phyloP scores from a whole-genome alignment of 495 filamentous ascomycete species.

The Neurospora sublineolata region DNA sequence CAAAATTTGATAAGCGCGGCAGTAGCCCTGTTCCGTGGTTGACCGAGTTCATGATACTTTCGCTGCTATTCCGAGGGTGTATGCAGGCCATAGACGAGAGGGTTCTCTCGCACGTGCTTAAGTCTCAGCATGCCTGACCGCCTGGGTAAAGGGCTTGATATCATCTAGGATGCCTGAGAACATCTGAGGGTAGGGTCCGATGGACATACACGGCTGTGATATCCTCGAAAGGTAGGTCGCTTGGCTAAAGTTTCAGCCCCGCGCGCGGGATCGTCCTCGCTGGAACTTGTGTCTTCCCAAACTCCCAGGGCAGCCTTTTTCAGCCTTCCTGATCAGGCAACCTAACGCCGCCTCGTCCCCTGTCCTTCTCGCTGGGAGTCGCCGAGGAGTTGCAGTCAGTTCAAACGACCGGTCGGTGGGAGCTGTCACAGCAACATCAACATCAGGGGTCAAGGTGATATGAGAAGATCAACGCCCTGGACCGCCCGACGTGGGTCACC shows the following conservation, averaged over 20 bases:
- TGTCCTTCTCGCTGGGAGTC: neutral
- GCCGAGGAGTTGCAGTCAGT: neutral
- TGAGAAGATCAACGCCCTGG: neutral
- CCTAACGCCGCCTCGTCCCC: neutral
- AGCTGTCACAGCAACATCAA: neutral
- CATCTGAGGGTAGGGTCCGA: neutral
- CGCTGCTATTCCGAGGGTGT: neutral
- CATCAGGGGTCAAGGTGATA: neutral
- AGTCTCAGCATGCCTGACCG: neutral
- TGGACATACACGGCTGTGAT: neutral
- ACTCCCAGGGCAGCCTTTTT: neutral
- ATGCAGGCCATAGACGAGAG: neutral
- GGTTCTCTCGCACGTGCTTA: neutral
- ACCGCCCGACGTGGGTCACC: neutral
- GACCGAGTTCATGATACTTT: neutral
- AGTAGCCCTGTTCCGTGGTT: neutral
- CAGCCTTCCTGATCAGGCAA: neutral
- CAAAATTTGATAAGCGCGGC: neutral
- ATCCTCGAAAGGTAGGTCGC: neutral
- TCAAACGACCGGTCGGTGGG: neutral
- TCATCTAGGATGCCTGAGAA: neutral
- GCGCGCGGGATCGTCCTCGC: neutral
- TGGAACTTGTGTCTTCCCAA: neutral
- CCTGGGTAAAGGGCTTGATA: neutral
- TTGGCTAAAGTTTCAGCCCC: neutral